These are phyloP conservation scores for Aspergillus caelatus DNA, from an alignment of 2,329 filamentous ascomycete genomes.

Conservation along the genomic window DNA sequence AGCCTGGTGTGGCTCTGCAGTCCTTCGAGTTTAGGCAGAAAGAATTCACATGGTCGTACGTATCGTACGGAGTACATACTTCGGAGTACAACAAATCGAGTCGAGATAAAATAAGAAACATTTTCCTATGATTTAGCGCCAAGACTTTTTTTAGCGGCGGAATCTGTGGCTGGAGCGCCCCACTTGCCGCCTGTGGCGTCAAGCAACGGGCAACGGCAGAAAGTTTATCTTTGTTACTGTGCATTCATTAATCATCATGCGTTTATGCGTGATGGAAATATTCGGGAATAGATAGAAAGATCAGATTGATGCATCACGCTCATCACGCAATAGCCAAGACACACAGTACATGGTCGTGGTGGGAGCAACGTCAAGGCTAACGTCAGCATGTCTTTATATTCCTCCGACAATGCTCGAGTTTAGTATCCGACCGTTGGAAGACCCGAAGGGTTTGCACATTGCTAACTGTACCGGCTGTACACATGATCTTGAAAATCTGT, in stretches of 20 bases:
- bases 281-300: not conserved
- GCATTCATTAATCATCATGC: not conserved
- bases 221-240: not conserved
- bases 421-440: not conserved
- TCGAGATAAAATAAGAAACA: conserved; percentile 2
- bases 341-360: not conserved
- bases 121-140: not conserved
- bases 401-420: not conserved
- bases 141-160: not conserved
- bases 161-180: conserved; percentile 7
- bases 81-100: no score
- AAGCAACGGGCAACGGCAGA: not conserved
- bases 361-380: conserved; percentile 7
- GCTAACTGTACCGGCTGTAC: not conserved
- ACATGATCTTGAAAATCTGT: not conserved
- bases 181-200: conserved; percentile 10
- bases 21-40: conserved; percentile 4
- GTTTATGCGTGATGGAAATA: not conserved
- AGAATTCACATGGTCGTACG: not conserved
- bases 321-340: not conserved
- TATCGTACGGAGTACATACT: not conserved
- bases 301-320: not conserved
- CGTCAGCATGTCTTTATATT: conserved; percentile 2
- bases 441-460: not conserved
- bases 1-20: not conserved